Conservation (phyloP, 805 yeast species). For the Candida golubevii region DNA sequence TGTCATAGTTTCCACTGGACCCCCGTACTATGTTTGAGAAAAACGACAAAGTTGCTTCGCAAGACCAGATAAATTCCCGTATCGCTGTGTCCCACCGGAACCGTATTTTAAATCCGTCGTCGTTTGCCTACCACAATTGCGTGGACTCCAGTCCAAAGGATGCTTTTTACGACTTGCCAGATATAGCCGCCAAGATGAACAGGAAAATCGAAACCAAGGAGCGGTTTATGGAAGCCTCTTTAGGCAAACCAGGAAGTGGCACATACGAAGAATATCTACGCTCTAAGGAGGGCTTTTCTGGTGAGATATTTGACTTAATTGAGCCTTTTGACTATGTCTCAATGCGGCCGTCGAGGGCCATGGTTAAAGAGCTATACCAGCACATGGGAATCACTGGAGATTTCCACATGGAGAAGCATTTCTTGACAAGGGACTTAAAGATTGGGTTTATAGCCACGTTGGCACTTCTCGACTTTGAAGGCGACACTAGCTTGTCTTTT, state of each 20-base stretch:
- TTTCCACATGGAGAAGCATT: background rate
- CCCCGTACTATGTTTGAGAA: background rate
- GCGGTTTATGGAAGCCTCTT: background rate
- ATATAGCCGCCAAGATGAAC: conserved; percentile 4
- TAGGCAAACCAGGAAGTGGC: background rate
- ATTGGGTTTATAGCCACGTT: conserved; percentile 1
- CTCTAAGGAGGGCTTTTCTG: conserved; percentile 1
- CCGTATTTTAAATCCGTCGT: conserved; percentile 1
- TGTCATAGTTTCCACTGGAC: no score
- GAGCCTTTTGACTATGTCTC: conserved; percentile 8
- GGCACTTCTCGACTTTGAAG: background rate
- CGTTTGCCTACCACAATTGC: conserved; percentile 3
- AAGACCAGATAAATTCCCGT: conserved; percentile 1
- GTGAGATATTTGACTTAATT: background rate
- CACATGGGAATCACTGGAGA: background rate
- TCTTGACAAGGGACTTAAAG: background rate
- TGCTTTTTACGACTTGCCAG: conserved; percentile 2
- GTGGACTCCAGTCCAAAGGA: conserved; percentile 1
- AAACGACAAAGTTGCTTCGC: conserved; percentile 6
- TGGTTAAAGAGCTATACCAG: background rate
- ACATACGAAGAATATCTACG: conserved; percentile 1
- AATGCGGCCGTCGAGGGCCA: conserved; percentile 4
- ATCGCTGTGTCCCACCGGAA: conserved; percentile 2
- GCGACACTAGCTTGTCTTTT: conserved; percentile 4
- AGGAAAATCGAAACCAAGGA: conserved; percentile 3